Percentiles rank a stretch among this genome's conserved stretches.
Conservation (phyloP, 2,329 filamentous ascomycete species). For the Coleophoma eucalyptorum region DNA sequence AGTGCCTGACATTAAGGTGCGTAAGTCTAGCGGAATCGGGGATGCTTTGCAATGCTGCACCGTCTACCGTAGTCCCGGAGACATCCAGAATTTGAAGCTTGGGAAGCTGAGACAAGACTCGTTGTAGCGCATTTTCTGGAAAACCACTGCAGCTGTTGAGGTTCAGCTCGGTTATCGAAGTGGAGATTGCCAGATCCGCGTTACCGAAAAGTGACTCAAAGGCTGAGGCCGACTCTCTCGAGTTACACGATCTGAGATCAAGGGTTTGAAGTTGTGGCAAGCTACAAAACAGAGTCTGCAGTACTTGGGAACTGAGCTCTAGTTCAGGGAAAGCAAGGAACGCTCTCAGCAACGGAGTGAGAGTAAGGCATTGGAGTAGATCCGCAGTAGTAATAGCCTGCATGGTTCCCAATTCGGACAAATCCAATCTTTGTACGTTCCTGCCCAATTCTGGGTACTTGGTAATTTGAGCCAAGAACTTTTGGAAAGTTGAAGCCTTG, state of each 20-base stretch:
- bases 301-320: constrained; percentile 42
- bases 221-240: background rate
- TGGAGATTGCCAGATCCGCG: background rate
- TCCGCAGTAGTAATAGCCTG: background rate
- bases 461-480: constrained; percentile 66
- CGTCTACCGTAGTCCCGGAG: constrained; percentile 68
- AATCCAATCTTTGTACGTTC: constrained; percentile 69
- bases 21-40: constrained; percentile 65
- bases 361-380: background rate
- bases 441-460: constrained; percentile 64
- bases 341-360: constrained; percentile 55
- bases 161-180: background rate
- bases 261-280: background rate
- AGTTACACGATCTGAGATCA: background rate
- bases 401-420: constrained; percentile 48
- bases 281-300: background rate
- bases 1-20: constrained; percentile 72
- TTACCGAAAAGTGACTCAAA: background rate
- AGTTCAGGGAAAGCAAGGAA: constrained; percentile 75
- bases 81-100: constrained; percentile 71
- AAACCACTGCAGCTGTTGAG: background rate
- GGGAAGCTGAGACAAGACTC: constrained; percentile 59
- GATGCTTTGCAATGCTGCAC: constrained; percentile 63
- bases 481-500: constrained; percentile 75
- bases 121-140: constrained; percentile 36